Evolutionary conservation across 2,329 filamentous ascomycete genomes (phyloP), one percentile per base, ranked within the genome.

Genomic region (Cadophora sp.): DNA sequence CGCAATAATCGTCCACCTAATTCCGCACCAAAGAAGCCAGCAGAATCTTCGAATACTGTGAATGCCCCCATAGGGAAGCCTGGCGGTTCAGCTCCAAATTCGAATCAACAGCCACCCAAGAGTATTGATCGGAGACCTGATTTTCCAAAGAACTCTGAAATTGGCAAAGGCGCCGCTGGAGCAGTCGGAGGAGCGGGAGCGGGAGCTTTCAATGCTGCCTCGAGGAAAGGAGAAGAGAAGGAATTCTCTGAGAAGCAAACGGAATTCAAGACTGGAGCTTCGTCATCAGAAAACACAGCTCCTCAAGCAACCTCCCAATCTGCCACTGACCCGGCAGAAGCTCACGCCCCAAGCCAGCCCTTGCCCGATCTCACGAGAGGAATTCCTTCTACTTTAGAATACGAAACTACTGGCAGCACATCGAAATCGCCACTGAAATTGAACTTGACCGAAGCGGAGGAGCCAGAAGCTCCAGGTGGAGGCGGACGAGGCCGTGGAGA

Each of bases 341-440:
- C 82, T 62, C 74, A 81, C 68, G 82, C 85, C 73, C 83, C 88
- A 27, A 84, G 87, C 63, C 86, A 90, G 75, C 90, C 92, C 64
- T 87, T 97, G 14, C 95, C 95, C 64, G 94, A 98, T 78, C 85
- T 98, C 55, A 96, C 93, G n/a, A 91, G 95, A 77, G 95, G 95
- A 72, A 97, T 98, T 71, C 95, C 95, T 0, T 97, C 94, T 1
- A 97, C 94, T 0, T 86, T 97, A 65, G 92, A 91, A 66, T 90
- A 90, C 68, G 95, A 97, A 80, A 87, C 91, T 66, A 80, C 82
- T 0, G 79, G 81, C n/a, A 81, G 77, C 70, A 78, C 65, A 70
- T 73, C 68, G n/a, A 73, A 69, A 26, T 70, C 69, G 56, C 68
- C 77, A 19, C 74, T 87, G 65, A 87, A 87, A 71, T 78, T 87